These are phyloP conservation scores for Colletotrichum sp. DNA, from an alignment of 2,329 filamentous ascomycete genomes.

Conservation along the genomic window DNA sequence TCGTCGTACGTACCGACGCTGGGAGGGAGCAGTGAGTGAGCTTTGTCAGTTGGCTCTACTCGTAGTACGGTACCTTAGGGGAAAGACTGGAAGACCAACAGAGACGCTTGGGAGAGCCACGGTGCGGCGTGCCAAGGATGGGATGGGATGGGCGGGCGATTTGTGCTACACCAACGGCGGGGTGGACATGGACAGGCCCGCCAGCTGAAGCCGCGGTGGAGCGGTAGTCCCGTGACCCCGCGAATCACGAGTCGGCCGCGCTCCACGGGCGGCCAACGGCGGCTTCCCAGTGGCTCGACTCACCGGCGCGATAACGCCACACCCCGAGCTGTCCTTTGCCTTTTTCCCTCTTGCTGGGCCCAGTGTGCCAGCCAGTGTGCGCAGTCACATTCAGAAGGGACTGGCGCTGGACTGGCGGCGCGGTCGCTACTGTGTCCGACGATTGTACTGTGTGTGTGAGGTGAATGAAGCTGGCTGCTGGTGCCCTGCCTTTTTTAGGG, in stretches of 20 bases:
- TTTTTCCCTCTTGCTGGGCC: neutral
- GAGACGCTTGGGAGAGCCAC: neutral
- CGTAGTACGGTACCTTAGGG: neutral
- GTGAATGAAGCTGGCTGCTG: neutral
- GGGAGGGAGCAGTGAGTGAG: neutral
- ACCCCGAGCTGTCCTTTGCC: conserved; percentile 6
- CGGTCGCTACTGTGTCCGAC: neutral
- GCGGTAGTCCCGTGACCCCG: neutral
- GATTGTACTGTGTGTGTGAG: neutral
- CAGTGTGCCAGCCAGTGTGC: neutral
- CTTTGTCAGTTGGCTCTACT: neutral
- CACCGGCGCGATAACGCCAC: conserved; percentile 6
- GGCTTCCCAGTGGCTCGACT: neutral
- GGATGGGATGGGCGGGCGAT: neutral
- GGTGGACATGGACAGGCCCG: conserved; percentile 13
- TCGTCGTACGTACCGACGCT: neutral
- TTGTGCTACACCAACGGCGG: conserved; percentile 20
- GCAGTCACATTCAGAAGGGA: conserved; percentile 17
- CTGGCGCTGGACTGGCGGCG: conserved; percentile 1
- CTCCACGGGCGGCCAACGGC: conserved; percentile 4
- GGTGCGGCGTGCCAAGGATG: neutral
- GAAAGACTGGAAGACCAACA: neutral
- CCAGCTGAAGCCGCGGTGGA: conserved; percentile 3
- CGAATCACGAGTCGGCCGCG: conserved; percentile 4
- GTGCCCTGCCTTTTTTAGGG: neutral